phyloP scores from a whole-genome alignment of 176 grass and related monocot species.

The Ampelocalamus luodianensis region DNA sequence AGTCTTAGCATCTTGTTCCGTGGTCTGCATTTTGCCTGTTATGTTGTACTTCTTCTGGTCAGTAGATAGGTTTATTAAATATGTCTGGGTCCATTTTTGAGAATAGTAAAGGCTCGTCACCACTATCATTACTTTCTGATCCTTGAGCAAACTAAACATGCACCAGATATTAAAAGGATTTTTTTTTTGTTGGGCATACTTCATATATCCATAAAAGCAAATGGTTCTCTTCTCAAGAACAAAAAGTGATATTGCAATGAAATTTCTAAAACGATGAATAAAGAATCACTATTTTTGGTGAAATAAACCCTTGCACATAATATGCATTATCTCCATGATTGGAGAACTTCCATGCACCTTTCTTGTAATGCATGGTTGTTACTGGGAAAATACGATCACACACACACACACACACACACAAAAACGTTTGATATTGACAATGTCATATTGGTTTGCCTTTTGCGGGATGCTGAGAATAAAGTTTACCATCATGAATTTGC shows the following conservation, averaged over 20 bases:
- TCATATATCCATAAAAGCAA: not conserved
- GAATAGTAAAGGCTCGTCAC: not conserved
- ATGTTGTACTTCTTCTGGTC: constrained; percentile 22
- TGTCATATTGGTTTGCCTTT: constrained; percentile 1
- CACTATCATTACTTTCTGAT: constrained; percentile 21
- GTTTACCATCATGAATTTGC: not conserved
- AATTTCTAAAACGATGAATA: not conserved
- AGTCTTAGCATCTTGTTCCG: not conserved
- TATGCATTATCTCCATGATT: not conserved
- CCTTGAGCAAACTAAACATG: constrained; percentile 28
- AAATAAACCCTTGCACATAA: not conserved
- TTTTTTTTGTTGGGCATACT: not conserved
- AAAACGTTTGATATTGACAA: not conserved
- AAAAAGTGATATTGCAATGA: not conserved
- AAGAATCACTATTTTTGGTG: not conserved
- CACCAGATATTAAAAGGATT: not conserved
- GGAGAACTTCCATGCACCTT: not conserved
- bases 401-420: not conserved
- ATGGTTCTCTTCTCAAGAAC: not conserved
- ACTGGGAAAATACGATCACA: not conserved
- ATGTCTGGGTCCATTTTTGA: constrained; percentile 18
- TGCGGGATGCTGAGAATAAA: not conserved
- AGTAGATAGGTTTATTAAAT: constrained; percentile 16
- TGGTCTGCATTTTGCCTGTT: not conserved
- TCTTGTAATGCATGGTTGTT: not conserved